Evolutionary conservation across 495 filamentous ascomycete species (phyloP).

Genomic region (Xylaria curta): DNA sequence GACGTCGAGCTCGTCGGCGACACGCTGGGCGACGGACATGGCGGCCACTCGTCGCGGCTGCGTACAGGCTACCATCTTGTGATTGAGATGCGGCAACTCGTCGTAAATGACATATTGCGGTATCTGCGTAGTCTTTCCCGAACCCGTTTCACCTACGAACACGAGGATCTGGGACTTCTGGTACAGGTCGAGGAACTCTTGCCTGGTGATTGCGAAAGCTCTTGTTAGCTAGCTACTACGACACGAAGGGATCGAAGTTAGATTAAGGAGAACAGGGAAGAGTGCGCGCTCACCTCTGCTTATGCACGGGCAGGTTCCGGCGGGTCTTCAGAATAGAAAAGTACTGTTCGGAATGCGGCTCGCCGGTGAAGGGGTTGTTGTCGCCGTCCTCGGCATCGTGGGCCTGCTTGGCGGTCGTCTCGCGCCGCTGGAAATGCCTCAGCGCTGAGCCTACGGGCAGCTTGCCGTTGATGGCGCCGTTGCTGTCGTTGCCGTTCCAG

Average conservation of each 20-base stretch:
- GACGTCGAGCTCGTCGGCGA: conserved; percentile 96
- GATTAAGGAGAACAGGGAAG: background rate
- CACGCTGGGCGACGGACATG: conserved; percentile 99
- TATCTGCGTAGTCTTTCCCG: conserved; percentile 98
- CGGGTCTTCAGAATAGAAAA: conserved; percentile 84
- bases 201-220: conserved; percentile 53
- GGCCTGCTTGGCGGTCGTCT: conserved; percentile 79
- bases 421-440: conserved; percentile 74
- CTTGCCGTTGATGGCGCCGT: conserved; percentile 48
- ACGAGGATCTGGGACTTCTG: conserved; percentile 94
- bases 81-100: conserved; percentile 83
- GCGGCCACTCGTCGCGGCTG: conserved; percentile 97
- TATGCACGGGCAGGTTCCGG: conserved; percentile 85
- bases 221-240: background rate
- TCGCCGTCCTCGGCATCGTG: conserved; percentile 78
- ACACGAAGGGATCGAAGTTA: background rate
- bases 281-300: conserved; percentile 70
- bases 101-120: conserved; percentile 98
- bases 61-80: conserved; percentile 94
- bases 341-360: conserved; percentile 79
- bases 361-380: conserved; percentile 81
- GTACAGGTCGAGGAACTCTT: conserved; percentile 92
- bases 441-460: conserved; percentile 55
- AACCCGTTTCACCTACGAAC: conserved; percentile 99
- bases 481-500: conserved; percentile 63